A percentile compares a stretch with the other conserved stretches of the same genome.
These are phyloP conservation scores for Heimioporus sp. DNA, from an alignment of 768 basidiomycete genomes.

Conservation along the genomic window DNA sequence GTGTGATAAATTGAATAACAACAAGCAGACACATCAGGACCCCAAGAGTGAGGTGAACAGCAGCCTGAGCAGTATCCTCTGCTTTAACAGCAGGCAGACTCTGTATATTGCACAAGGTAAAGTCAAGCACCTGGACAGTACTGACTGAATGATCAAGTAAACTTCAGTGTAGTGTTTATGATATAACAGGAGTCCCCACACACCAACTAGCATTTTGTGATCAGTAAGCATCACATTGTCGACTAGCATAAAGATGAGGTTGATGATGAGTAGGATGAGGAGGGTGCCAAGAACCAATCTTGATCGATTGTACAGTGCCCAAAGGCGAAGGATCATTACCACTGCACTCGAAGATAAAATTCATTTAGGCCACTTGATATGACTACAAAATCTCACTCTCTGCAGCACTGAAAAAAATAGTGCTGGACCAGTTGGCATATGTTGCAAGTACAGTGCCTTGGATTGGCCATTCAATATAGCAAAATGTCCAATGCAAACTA, in stretches of 20 bases:
- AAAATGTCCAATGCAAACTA: not conserved
- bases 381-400: not conserved
- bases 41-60: not conserved
- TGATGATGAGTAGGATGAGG: not conserved
- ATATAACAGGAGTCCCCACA: not conserved
- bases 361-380: not conserved
- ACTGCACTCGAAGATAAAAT: not conserved
- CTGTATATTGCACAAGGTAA: not conserved
- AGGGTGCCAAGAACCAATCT: not conserved
- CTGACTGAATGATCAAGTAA: not conserved
- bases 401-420: not conserved
- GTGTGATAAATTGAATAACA: not conserved
- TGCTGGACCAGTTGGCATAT: not conserved
- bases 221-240: not conserved
- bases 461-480: not conserved
- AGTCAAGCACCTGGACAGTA: not conserved
- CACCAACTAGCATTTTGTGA: not conserved
- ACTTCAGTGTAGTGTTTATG: not conserved
- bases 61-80: not conserved
- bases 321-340: not conserved
- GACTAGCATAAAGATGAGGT: not conserved
- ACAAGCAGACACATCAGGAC: not conserved
- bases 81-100: not conserved
- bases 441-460: not conserved
- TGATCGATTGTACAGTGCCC: not conserved